These are phyloP conservation scores for Alloteropsis semialata DNA, from an alignment of 176 grass and related monocot genomes.

Conservation along the genomic window DNA sequence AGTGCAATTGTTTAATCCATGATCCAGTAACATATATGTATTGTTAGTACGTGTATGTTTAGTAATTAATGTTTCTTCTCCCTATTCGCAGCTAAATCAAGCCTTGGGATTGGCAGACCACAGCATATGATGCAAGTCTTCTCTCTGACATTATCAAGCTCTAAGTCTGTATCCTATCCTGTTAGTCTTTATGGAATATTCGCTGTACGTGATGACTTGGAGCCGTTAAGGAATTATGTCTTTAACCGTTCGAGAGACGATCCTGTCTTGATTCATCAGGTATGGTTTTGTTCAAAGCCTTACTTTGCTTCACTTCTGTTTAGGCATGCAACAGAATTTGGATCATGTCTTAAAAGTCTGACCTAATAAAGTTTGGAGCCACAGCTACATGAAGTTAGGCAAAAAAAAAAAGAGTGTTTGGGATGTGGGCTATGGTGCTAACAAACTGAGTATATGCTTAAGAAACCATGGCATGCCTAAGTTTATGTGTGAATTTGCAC, in stretches of 20 bases:
- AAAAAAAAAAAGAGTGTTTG: neutral
- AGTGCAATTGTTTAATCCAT: neutral
- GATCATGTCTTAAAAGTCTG: neutral
- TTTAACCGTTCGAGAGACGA: conserved; percentile 1
- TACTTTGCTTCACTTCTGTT: neutral
- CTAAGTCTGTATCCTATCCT: neutral
- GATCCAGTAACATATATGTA: neutral
- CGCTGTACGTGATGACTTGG: conserved; percentile 4
- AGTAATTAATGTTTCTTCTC: neutral
- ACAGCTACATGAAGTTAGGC: neutral
- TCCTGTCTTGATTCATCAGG: conserved; percentile 19
- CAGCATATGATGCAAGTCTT: neutral
- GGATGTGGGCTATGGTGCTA: too few species aligned
- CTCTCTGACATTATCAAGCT: neutral
- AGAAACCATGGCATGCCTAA: neutral
- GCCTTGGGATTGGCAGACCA: neutral
- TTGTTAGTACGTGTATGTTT: neutral
- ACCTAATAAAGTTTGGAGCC: neutral
- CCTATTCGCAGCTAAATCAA: neutral
- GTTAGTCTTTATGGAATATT: conserved; percentile 14
- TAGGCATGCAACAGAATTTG: neutral
- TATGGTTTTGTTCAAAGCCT: neutral
- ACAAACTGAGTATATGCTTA: neutral
- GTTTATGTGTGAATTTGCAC: neutral
- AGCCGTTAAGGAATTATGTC: conserved; percentile 5